Percentiles rank a stretch among this genome's conserved stretches.
Conservation (phyloP, 106 monocot genomes). For the Gastrodia elata region DNA sequence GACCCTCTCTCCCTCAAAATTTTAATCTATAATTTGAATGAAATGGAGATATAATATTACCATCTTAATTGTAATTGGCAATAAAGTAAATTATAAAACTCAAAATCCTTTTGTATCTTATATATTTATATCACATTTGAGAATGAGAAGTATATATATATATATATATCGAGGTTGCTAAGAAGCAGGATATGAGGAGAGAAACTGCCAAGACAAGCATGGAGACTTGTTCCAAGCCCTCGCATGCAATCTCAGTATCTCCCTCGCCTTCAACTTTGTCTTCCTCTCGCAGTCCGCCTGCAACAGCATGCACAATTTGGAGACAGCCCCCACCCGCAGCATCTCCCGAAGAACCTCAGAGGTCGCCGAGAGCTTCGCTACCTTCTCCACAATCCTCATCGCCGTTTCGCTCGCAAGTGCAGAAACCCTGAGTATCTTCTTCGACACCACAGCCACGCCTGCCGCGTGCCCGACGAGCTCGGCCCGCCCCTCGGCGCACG, state of each 20-base stretch:
- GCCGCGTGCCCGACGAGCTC: constrained; percentile 46
- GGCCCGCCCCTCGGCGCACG: constrained; percentile 64
- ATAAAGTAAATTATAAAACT: too few relatives aligned
- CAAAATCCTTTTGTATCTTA: too few relatives aligned
- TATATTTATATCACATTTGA: too few relatives aligned
- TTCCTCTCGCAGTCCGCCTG: constrained; percentile 30
- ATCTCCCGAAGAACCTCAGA: constrained; percentile 52
- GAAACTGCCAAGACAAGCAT: background rate
- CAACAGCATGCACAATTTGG: constrained; percentile 42
- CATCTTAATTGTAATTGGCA: too few relatives aligned
- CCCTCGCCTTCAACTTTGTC: constrained; percentile 48
- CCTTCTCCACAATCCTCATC: constrained; percentile 40
- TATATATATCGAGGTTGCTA: too few relatives aligned
- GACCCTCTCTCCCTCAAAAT: too few relatives aligned
- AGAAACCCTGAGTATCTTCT: constrained; percentile 54
- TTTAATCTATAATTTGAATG: too few relatives aligned
- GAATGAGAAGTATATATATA: too few relatives aligned
- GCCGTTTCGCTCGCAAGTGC: constrained; percentile 34
- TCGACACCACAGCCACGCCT: constrained; percentile 53
- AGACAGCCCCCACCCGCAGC: constrained; percentile 46
- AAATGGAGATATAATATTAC: too few relatives aligned
- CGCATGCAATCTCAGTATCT: constrained; percentile 43
- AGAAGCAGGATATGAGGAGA: background rate
- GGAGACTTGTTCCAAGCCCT: constrained; percentile 39
- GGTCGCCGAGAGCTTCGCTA: constrained; percentile 30